Base-by-base conservation (phyloP, 1,284 basidiomycete genomes). In the Ceratobasidium sp. region DNA sequence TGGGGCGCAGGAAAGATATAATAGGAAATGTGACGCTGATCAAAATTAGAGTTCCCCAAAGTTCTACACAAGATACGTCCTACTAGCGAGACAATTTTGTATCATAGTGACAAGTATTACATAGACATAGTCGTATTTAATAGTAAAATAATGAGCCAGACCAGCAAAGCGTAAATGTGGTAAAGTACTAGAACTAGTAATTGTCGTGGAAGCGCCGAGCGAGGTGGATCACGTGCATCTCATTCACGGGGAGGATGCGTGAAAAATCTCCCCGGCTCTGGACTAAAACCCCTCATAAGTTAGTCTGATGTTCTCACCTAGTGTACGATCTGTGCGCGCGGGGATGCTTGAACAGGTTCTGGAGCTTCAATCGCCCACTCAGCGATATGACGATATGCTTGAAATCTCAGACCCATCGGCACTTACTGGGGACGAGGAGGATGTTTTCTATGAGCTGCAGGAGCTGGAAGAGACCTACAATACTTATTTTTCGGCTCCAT, bases 371-470 rank as follows among this genome's bases (percentile, higher is more conserved):
- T 37, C 56, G 34, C 13, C n/a, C 34, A 13, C 56, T 59, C 29
- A 59, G 56, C 25, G 5, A n/a, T 9, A n/a, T 13, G 56, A 29
- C 29, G 32, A 37, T 25, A 25, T 29, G 15, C 56, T 37, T 32
- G 56, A 59, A 13, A 37, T 32, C 25, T 17, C 34, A 22, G 25
- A 59, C 56, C 56, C 56, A 59, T 29, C 34, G 15, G 34, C 9
- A 32, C 56, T 59, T 59, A 59, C 25, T 37, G 56, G 19, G n/a
- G 56, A 59, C 34, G 56, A 59, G 25, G 19, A 59, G 29, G 56
- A 29, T 59, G 9, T 37, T 29, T 59, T 59, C 56, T 37, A 59
- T 19, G 56, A 59, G 56, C 34, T 59, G 32, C 56, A 17, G n/a
- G 56, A 59, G 13, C 34, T 59, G n/a, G 56, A 59, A 29, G 56